Evolutionary conservation across 768 basidiomycete species (phyloP), one percentile per base, ranked within the genome.

Genomic region (Phanerodontia chrysosporium): DNA sequence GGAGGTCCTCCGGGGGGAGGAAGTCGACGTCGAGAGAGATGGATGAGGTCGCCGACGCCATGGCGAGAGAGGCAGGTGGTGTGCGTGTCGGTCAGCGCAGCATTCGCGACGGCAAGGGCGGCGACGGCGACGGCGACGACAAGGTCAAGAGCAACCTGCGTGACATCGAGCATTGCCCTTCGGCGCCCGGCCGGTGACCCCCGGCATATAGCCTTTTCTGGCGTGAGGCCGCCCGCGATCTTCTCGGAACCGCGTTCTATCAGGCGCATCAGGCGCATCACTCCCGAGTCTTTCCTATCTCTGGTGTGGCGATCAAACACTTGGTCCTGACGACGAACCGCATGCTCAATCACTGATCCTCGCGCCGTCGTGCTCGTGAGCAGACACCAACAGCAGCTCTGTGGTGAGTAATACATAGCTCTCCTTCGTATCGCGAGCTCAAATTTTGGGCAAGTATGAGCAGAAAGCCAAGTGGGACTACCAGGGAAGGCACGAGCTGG

Each of bases 1-100:
- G 57, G 1, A 62, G 57, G 55, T 61, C 59, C 36, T 64, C 61
- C 5, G 63, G 61, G 1, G 56, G 57, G 2, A 66, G 58, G 32
- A 55, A 27, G 53, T 29, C 29, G 18, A 35, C 28, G 55, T 59
- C 62, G 14, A 63, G 55, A n/a, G 58, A 54, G 52, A 63, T 49
- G 9, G 58, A 32, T 21, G 61, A 55, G 13, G 58, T 25, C 29
- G 44, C 28, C 36, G 30, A 45, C 54, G 54, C 53, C 58, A 29
- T 58, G 51, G 57, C 29, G 5, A 21, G 44, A 22, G 57, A 57
- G 12, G 51, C 28, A 9, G 29, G 21, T 7, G 30, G 51, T 3
- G 51, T 4, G 51, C 13, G 52, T 29, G 28, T 10, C 8, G 48
- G 14, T 45, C n/a, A 45, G 21, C 10, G 27, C 14, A 24, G 24